Evolutionary conservation across 768 basidiomycete genomes (phyloP).

Genomic region (Mycena olivaceomarginata): DNA sequence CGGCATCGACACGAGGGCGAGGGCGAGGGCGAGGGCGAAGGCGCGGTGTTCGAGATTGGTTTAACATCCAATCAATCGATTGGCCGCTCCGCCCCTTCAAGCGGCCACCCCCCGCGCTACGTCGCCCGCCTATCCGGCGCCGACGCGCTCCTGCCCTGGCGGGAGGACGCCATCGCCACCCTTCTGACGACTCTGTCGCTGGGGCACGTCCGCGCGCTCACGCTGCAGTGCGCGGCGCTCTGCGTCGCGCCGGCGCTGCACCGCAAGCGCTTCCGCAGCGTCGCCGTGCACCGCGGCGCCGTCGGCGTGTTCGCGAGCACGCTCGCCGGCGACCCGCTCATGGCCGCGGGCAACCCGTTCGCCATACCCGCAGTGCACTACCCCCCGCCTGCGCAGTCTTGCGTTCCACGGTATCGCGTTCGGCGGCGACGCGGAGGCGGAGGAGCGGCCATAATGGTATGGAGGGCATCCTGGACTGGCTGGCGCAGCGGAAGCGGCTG

Average conservation of each 20-base stretch:
- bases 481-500: slow-evolving; percentile 36
- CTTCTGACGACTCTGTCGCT: not conserved
- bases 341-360: slow-evolving; percentile 28
- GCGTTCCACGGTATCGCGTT: slow-evolving; percentile 12
- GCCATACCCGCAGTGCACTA: slow-evolving; percentile 21
- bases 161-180: slow-evolving; percentile 19
- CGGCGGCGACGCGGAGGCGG: not conserved
- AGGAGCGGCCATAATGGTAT: not conserved
- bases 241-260: not conserved
- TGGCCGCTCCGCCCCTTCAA: not conserved
- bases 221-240: slow-evolving; percentile 7
- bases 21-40: no score
- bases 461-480: slow-evolving; percentile 31
- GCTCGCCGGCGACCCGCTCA: slow-evolving; percentile 34
- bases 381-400: slow-evolving; percentile 19
- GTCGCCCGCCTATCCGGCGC: not conserved
- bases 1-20: not conserved
- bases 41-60: not conserved
- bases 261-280: slow-evolving; percentile 17
- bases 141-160: not conserved
- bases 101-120: slow-evolving; percentile 6
- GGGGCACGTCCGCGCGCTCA: slow-evolving; percentile 19
- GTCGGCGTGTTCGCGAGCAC: slow-evolving; percentile 13
- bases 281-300: not conserved
- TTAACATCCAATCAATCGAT: not conserved